Percentiles rank a stretch among this genome's conserved stretches.
Conservation (phyloP, 2,329 filamentous ascomycete genomes). For the Arthroderma sp. region DNA sequence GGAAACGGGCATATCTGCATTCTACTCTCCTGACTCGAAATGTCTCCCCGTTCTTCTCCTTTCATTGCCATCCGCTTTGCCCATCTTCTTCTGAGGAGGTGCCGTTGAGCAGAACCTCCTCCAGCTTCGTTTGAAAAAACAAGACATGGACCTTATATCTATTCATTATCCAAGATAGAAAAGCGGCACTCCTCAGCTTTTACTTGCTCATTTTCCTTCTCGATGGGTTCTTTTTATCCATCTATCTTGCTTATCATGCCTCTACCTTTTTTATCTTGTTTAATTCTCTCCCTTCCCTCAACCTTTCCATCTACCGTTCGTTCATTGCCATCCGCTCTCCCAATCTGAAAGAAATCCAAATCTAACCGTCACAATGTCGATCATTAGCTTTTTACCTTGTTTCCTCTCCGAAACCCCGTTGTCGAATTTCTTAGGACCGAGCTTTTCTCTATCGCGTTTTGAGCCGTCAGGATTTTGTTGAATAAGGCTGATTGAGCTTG, state of each 20-base stretch:
- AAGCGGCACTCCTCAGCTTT: background rate
- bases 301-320: conserved; percentile 10
- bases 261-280: conserved; percentile 6
- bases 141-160: too few relatives aligned
- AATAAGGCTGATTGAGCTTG: background rate
- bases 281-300: conserved; percentile 13
- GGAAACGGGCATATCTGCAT: too few relatives aligned
- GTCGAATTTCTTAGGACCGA: conserved; percentile 5
- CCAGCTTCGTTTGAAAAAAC: too few relatives aligned
- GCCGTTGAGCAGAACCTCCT: too few relatives aligned
- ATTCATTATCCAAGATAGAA: too few relatives aligned
- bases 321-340: conserved; percentile 12
- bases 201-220: background rate
- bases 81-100: too few relatives aligned
- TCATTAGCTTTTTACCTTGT: conserved; percentile 21
- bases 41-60: too few relatives aligned
- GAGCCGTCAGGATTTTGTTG: background rate
- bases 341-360: conserved; percentile 14
- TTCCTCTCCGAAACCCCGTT: background rate
- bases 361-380: conserved; percentile 27
- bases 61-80: too few relatives aligned
- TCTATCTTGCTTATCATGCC: background rate
- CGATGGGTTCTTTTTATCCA: background rate
- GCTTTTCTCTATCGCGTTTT: conserved; percentile 4
- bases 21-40: too few relatives aligned